These are phyloP conservation scores for Hirschfeldia incana DNA, from an alignment of 345 rosid species.

Conservation along the genomic window DNA sequence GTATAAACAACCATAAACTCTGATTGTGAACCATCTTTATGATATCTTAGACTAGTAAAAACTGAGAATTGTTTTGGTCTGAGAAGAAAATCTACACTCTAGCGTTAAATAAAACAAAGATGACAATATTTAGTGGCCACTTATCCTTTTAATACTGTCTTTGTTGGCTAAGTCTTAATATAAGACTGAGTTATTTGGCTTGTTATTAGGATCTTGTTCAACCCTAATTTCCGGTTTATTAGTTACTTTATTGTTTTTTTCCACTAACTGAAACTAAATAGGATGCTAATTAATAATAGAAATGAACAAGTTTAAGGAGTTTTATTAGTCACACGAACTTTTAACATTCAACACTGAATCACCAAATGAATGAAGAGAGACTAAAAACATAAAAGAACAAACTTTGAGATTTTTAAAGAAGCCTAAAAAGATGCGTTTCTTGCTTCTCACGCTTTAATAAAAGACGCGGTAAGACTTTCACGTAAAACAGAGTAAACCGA, in stretches of 20 bases:
- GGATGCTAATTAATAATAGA: not conserved
- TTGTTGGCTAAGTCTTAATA: slow-evolving; percentile 12
- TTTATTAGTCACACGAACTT: slow-evolving; percentile 26
- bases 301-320: slow-evolving; percentile 13
- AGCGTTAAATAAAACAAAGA: not conserved
- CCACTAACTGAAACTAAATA: not conserved
- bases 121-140: slow-evolving; percentile 1
- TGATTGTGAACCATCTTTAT: slow-evolving; percentile 14
- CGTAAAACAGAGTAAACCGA: slow-evolving; percentile 46
- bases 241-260: not conserved
- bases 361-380: slow-evolving; percentile 36
- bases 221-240: not conserved
- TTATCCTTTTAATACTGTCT: slow-evolving; percentile 5
- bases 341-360: slow-evolving; percentile 10
- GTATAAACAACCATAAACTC: slow-evolving; percentile 14
- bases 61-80: not conserved
- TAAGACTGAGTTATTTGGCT: slow-evolving; percentile 25
- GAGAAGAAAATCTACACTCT: not conserved
- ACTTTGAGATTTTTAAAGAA: slow-evolving; percentile 8
- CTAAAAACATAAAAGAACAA: slow-evolving; percentile 2
- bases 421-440: not conserved
- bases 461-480: slow-evolving; percentile 37
- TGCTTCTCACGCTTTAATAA: slow-evolving; percentile 25
- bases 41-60: slow-evolving; percentile 13
- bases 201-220: slow-evolving; percentile 33